A percentile compares a stretch with the other conserved stretches of the same genome.
phyloP scores from a whole-genome alignment of 75 land plant genomes.

The Selaginella tamariscina region DNA sequence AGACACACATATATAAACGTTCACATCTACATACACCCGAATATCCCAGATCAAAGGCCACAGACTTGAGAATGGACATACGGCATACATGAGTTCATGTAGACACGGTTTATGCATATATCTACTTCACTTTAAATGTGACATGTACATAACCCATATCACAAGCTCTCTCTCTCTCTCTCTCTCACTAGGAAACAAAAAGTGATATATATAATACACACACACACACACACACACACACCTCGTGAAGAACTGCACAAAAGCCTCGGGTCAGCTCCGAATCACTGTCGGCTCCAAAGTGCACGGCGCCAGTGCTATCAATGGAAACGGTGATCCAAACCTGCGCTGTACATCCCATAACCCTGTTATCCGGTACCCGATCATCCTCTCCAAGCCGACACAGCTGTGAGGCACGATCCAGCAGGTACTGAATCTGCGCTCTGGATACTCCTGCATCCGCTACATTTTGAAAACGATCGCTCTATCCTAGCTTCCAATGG shows the following conservation, averaged over 20 bases:
- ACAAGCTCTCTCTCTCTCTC: too few species aligned
- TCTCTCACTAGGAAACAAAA: too few species aligned
- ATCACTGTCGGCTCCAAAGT: constrained; percentile 69
- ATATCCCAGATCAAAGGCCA: too few species aligned
- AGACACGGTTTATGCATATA: too few species aligned
- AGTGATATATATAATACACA: too few species aligned
- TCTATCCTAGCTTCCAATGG: not conserved
- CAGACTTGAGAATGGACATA: too few species aligned
- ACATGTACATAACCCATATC: too few species aligned
- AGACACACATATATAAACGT: too few species aligned
- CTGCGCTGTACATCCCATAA: constrained; percentile 90
- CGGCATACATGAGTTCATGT: too few species aligned
- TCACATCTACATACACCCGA: too few species aligned
- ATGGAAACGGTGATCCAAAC: constrained; percentile 58
- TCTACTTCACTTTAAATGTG: too few species aligned
- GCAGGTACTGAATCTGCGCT: constrained; percentile 16
- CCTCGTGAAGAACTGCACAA: constrained; percentile 47
- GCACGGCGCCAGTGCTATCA: constrained; percentile 31
- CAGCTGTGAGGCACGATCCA: constrained; percentile 42
- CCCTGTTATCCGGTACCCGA: constrained; percentile 44
- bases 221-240: too few species aligned
- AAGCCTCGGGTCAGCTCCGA: constrained; percentile 79
- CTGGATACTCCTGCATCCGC: not conserved
- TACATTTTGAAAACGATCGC: not conserved
- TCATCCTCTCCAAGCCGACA: constrained; percentile 35